Conservation (phyloP, 2,329 filamentous ascomycete species). For the Cladosporium sp. region DNA sequence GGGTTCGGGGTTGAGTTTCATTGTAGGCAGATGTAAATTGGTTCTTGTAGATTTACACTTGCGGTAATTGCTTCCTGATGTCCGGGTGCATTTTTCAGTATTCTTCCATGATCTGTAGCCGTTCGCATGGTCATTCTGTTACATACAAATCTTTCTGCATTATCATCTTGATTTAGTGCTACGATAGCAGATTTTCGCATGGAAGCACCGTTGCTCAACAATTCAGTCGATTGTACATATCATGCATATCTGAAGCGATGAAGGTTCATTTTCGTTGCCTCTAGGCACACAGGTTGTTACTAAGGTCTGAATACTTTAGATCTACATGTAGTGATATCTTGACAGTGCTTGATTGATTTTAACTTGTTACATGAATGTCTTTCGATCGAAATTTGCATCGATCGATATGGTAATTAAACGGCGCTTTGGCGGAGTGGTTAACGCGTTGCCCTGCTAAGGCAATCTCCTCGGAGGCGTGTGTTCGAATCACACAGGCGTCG, state of each 20-base stretch:
- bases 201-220: no score
- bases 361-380: no score
- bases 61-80: not conserved
- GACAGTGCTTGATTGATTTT: no score
- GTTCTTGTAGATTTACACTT: not conserved
- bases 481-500: slow-evolving; percentile 45
- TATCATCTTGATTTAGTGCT: not conserved
- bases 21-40: not conserved
- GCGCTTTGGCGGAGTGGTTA: not conserved
- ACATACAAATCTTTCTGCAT: not conserved
- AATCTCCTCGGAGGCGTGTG: slow-evolving; percentile 32
- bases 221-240: not conserved
- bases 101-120: not conserved
- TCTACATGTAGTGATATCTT: no score
- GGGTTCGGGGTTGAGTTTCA: not conserved
- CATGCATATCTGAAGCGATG: not conserved
- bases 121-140: not conserved
- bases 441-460: not conserved
- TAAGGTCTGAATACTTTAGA: no score
- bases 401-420: not conserved
- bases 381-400: no score
- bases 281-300: no score
- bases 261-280: no score
- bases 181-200: not conserved
- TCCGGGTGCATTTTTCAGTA: not conserved